Conservation (phyloP, 2,329 filamentous ascomycete species). For the Orbilia oligospora region DNA sequence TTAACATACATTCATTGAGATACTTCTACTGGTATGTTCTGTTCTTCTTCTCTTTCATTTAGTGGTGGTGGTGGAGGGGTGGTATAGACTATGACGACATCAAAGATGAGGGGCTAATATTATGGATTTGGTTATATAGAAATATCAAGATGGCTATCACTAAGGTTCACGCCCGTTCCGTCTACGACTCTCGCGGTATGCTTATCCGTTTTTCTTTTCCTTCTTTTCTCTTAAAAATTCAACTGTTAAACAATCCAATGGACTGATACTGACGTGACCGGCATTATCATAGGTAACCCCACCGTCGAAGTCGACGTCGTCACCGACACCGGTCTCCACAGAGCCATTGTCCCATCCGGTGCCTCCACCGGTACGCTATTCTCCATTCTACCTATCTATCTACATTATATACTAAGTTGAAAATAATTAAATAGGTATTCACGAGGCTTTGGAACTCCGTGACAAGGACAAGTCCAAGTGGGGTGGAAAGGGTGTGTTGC, state of each 20-base stretch:
- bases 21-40: conserved; percentile 31
- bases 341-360: conserved; percentile 96
- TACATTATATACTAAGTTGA: not conserved
- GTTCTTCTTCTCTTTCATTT: not conserved
- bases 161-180: conserved; percentile 91
- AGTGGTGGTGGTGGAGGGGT: not conserved
- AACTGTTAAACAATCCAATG: not conserved
- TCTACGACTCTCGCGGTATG: conserved; percentile 92
- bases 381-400: not conserved
- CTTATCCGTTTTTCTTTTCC: conserved; percentile 8
- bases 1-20: conserved; percentile 52
- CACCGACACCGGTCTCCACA: conserved; percentile 95
- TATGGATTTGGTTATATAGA: not conserved
- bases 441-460: conserved; percentile 91
- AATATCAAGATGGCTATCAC: conserved; percentile 80
- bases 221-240: not conserved
- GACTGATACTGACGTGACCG: conserved; percentile 29
- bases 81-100: conserved; percentile 38
- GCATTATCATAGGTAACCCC: conserved; percentile 78
- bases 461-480: conserved; percentile 90
- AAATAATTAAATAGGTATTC: conserved; percentile 78
- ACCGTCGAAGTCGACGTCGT: conserved; percentile 98
- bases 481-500: conserved; percentile 79
- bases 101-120: conserved; percentile 21
- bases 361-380: conserved; percentile 83